Base-by-base conservation (phyloP, 371 early-diverging fungal genomes). In the Mucor irregularis region DNA sequence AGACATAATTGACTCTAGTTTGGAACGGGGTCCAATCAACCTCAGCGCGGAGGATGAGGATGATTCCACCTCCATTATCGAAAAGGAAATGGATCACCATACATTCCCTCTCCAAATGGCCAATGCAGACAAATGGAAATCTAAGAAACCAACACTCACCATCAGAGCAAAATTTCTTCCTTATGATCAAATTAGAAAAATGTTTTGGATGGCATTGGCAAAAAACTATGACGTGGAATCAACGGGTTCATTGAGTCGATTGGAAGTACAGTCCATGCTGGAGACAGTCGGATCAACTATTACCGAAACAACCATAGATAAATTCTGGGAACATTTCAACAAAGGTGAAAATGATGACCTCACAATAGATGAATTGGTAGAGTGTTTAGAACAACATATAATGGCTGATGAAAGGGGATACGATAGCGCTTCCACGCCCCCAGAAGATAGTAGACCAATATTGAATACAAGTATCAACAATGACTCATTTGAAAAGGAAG, bases 131-230 rank as follows among this genome's bases (percentile, higher is more conserved):
- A 70, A 69, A 39, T 76, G 73, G 71, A 57, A 74, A 44, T 68
- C 73, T 28, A 56, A 60, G 5, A 66, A 70, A 21, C 62, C 71
- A 4, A 65, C 81, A 0, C 62, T 90, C 28, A 73, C 74, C 14
- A 66, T 88, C 31, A 77, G 76, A 21, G 82, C 83, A 34, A 80
- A 83, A 44, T 89, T 85, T 66, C 72, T 86, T 5, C 83, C 90
- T 5, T 88, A 84, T 53, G 67, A 70, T 11, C 73, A 76, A 4
- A 73, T 93, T 8, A 78, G 92, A 33, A 70, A 78, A 39, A 84
- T 89, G 63, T 91, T 91, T 61, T 92, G 91, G 89, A 61, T 78
- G 4, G 83, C 86, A 0, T 65, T 90, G 19, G 77, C 88, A 54
- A 83, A 81, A 25, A 71, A 73, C 1, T 94, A 87, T 56, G 90